These are phyloP conservation scores for Skeletonema tropicum DNA, from an alignment of 108 stramenopile species.

Conservation along the genomic window DNA sequence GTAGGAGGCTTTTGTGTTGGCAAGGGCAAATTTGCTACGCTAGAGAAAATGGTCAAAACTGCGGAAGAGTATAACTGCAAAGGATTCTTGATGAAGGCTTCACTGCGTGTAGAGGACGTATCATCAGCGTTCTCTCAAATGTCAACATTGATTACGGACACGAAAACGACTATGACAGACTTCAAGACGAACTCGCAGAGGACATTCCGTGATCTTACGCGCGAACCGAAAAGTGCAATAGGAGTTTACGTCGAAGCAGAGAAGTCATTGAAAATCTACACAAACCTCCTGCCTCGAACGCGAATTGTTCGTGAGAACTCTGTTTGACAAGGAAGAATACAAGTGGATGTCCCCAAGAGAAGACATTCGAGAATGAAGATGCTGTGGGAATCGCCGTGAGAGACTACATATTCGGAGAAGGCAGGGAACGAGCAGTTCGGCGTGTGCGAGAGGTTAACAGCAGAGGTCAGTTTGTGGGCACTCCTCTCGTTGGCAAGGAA, in stretches of 20 bases:
- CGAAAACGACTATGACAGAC: constrained; percentile 33
- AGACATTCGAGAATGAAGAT: background rate
- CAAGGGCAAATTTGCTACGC: constrained; percentile 23
- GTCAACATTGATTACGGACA: constrained; percentile 15
- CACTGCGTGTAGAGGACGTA: constrained; percentile 43
- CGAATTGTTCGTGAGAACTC: constrained; percentile 8
- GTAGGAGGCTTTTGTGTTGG: constrained; percentile 51
- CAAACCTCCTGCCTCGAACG: background rate
- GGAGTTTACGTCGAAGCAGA: constrained; percentile 10
- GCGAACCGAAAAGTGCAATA: constrained; percentile 21
- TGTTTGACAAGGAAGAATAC: constrained; percentile 17
- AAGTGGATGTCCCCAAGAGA: constrained; percentile 1
- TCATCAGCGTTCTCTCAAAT: constrained; percentile 47
- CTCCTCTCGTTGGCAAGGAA: constrained; percentile 57
- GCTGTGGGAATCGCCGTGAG: constrained; percentile 37
- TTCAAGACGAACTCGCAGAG: constrained; percentile 38
- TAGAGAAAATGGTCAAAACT: constrained; percentile 32
- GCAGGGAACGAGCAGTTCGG: constrained; percentile 55
- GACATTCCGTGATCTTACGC: constrained; percentile 24
- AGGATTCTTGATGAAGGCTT: constrained; percentile 33
- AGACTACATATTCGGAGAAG: constrained; percentile 46
- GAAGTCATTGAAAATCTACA: constrained; percentile 8
- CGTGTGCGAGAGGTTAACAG: constrained; percentile 40
- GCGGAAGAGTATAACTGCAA: constrained; percentile 44
- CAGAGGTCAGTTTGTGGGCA: constrained; percentile 39